Evolutionary conservation across 441 rosid species (phyloP).

Genomic region (Jatropha podagrica): DNA sequence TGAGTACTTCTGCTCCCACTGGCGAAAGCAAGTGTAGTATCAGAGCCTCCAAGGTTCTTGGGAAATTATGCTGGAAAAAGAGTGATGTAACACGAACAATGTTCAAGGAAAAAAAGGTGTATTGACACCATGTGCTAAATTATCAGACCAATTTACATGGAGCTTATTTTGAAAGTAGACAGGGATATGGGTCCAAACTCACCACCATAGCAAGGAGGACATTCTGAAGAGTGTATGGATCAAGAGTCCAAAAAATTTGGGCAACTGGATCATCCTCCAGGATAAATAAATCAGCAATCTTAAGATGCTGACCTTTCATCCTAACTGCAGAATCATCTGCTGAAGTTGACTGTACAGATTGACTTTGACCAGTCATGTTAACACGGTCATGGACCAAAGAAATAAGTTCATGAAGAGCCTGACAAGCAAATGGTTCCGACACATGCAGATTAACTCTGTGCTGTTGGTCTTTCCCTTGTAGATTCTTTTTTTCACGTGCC

Average conservation of each 20-base stretch:
- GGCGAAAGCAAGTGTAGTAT: slow-evolving; percentile 83
- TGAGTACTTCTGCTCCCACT: slow-evolving; percentile 79
- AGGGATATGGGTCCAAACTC: slow-evolving; percentile 30
- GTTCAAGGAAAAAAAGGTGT: background rate
- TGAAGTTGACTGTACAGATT: slow-evolving; percentile 32
- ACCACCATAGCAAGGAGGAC: slow-evolving; percentile 74
- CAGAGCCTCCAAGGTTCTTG: slow-evolving; percentile 84
- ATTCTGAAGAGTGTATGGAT: slow-evolving; percentile 48
- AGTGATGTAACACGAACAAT: slow-evolving; percentile 18
- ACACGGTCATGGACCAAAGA: slow-evolving; percentile 70
- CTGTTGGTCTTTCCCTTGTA: slow-evolving; percentile 29
- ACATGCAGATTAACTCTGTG: slow-evolving; percentile 39
- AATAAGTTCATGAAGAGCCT: slow-evolving; percentile 69
- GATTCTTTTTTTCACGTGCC: slow-evolving; percentile 31
- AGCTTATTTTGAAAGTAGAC: slow-evolving; percentile 6
- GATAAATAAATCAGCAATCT: slow-evolving; percentile 29
- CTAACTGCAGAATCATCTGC: slow-evolving; percentile 31
- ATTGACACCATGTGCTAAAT: background rate
- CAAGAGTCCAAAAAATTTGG: slow-evolving; percentile 58
- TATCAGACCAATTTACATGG: background rate
- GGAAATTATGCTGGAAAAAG: slow-evolving; percentile 69
- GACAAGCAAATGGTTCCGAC: slow-evolving; percentile 51
- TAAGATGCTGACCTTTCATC: slow-evolving; percentile 29
- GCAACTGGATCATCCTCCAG: slow-evolving; percentile 78
- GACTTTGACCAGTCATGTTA: slow-evolving; percentile 44